Base-by-base conservation (phyloP, 495 filamentous ascomycete species). In the Aspergillus coremiiformis region DNA sequence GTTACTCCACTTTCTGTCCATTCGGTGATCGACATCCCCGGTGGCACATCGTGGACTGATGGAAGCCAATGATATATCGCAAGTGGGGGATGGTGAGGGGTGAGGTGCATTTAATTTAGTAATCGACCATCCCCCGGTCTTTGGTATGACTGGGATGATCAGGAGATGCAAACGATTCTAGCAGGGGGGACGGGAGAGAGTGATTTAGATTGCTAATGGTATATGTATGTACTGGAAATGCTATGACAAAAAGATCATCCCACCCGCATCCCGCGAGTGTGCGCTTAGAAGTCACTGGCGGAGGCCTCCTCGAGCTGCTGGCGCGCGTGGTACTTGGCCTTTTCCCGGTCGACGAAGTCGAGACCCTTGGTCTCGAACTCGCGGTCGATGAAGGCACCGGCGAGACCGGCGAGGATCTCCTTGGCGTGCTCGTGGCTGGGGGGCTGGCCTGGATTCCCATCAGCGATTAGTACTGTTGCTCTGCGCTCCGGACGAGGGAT, bases 351-450 rank as follows among this genome's bases (percentile, higher is more conserved):
- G 55, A 83, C 60, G 53, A 71, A 80, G 70, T 86, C 80, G 24
- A 83, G 69, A n/a, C 84, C 84, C 76, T 84, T 85, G 63, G 78
- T 84, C 78, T 89, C 84, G 63, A 81, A 66, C 32, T 87, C 70
- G 61, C 82, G 84, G 71, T 89, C 86, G 55, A 86, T 79, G 68
- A 88, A 84, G 42, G 77, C 84, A 49, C 78, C 85, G 32, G 81
- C 84, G 39, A 86, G 62, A 52, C 81, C 84, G 47, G 80, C 85
- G 10, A 89, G 69, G 33, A 85, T 55, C 68, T 89, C 85, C 73
- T 89, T 88, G 69, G 86, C 86, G 53, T 83, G 73, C 20, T 61
- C 74, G 72, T 89, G 86, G 61, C 69, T 74, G 39, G 80, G 74
- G 10, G 76, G 62, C 66, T 83, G 75, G 68, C 85, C 83, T 85